A percentile compares a stretch with the other conserved stretches of the same genome.
Evolutionary conservation across 345 rosid species (phyloP).

Genomic region (Salix viminalis): DNA sequence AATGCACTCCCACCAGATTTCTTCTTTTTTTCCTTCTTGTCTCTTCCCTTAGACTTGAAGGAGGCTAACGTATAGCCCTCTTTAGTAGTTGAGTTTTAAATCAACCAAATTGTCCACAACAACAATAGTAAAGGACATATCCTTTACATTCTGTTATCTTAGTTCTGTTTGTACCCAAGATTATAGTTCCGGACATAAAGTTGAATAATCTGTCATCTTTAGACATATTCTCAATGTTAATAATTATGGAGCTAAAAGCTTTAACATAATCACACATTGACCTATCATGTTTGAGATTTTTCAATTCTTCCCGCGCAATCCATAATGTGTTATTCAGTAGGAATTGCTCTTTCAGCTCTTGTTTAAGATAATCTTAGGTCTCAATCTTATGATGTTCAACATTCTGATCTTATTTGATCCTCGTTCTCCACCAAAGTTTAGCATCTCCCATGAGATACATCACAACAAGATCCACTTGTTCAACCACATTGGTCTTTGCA

Average conservation of each 20-base stretch:
- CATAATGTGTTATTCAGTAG: fast-evolving
- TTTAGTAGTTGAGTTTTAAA: too few species aligned
- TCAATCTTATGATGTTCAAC: background rate
- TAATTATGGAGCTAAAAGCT: too few species aligned
- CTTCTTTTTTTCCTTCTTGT: too few species aligned
- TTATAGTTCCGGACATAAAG: background rate
- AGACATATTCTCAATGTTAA: background rate
- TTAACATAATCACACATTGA: background rate
- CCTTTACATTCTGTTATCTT: too few species aligned
- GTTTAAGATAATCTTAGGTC: background rate
- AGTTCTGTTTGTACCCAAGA: background rate
- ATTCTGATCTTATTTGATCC: background rate
- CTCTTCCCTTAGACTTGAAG: too few species aligned
- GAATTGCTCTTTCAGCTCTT: background rate
- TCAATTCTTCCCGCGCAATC: background rate
- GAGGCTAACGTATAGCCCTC: too few species aligned
- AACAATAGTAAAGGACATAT: too few species aligned
- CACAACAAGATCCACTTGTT: too few species aligned
- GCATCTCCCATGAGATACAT: background rate
- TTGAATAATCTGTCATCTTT: background rate
- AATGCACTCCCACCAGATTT: too few species aligned
- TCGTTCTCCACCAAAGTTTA: background rate
- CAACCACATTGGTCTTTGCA: fast-evolving
- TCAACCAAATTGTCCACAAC: too few species aligned
- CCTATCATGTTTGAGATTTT: background rate